Evolutionary conservation across 306 rosid species (phyloP), one percentile per base, ranked within the genome.

Genomic region (Quercus mongolica): DNA sequence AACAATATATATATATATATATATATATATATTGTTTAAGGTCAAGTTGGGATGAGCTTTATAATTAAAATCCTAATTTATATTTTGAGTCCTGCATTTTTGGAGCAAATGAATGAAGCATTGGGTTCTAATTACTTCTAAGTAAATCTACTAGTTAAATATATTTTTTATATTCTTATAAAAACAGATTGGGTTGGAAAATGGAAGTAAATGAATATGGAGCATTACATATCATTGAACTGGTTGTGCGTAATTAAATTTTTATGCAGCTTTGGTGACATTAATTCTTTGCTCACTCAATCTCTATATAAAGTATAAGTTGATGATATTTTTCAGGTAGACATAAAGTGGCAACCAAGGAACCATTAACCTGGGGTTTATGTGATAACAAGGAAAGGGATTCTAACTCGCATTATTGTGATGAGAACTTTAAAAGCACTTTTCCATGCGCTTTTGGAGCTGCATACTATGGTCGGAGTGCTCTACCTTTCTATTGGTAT

Each of bases 351-450:
- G 94, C 94, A 44, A 91, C 98, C 0, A 98, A 98, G 84, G 99
- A 98, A 76, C 98, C 98, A n/a, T 79, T 82, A 74, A 97, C 98
- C 19, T 95, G 92, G 92, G 99, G 99, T 59, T 94, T 93, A 35
- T 95, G 99, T 83, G 91, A 88, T 85, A 95, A 91, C 89, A 91
- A 73, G 81, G 98, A 95, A 85, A 82, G 91, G 98, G 91, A 98
- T 87, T 98, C 98, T 38, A 89, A 88, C 84, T 98, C 89, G 84
- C 54, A 79, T 52, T 95, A 95, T 84, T 95, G 99, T 63, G 90
- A 95, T 71, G 94, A 95, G 19, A 90, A 79, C 77, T 93, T 44
- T 93, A 92, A 95, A 76, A 69, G 67, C 19, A 90, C 91, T 6
- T 91, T 89, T 68, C 98, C 99, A 41, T 95, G 99, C 5, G 0